Percentiles rank a stretch among this genome's conserved stretches.
These are phyloP conservation scores for Tylopilus cervinicoccineus DNA, from an alignment of 768 basidiomycete genomes.

Conservation along the genomic window DNA sequence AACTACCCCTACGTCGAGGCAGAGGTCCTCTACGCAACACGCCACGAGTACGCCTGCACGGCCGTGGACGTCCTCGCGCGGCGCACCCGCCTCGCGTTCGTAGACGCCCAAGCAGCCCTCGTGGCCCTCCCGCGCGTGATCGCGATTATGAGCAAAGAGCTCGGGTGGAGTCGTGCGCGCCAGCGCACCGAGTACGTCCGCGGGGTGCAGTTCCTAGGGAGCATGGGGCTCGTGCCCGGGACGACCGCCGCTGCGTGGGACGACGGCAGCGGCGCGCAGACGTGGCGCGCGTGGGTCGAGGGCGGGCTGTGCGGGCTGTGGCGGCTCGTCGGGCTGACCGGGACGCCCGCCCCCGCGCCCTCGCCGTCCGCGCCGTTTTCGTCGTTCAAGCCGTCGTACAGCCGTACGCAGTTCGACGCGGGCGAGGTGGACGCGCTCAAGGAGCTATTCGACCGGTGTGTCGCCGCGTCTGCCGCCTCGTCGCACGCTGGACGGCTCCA, in stretches of 20 bases:
- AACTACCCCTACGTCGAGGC: conserved; percentile 90
- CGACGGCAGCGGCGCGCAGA: conserved; percentile 3
- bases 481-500: conserved; percentile 30
- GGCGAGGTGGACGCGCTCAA: conserved; percentile 44
- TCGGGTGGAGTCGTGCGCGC: conserved; percentile 66
- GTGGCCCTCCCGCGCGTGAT: conserved; percentile 83
- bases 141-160: conserved; percentile 86
- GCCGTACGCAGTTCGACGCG: conserved; percentile 51
- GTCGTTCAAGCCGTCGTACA: conserved; percentile 32
- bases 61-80: conserved; percentile 91
- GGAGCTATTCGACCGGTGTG: conserved; percentile 30
- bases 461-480: neutral
- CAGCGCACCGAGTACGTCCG: conserved; percentile 54
- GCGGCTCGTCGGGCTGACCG: conserved; percentile 23
- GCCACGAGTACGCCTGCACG: conserved; percentile 89
- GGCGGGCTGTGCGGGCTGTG: conserved; percentile 11
- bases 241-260: neutral
- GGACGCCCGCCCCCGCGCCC: neutral
- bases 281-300: conserved; percentile 17
- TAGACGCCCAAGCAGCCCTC: conserved; percentile 83
- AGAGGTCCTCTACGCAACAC: conserved; percentile 85
- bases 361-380: neutral
- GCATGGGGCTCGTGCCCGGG: conserved; percentile 77
- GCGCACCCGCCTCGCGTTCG: conserved; percentile 89
- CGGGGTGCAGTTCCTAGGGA: conserved; percentile 65